A percentile compares a stretch with the other conserved stretches of the same genome.
Conservation (phyloP, 2,329 filamentous ascomycete species). For the Aspergillus brasiliensis region DNA sequence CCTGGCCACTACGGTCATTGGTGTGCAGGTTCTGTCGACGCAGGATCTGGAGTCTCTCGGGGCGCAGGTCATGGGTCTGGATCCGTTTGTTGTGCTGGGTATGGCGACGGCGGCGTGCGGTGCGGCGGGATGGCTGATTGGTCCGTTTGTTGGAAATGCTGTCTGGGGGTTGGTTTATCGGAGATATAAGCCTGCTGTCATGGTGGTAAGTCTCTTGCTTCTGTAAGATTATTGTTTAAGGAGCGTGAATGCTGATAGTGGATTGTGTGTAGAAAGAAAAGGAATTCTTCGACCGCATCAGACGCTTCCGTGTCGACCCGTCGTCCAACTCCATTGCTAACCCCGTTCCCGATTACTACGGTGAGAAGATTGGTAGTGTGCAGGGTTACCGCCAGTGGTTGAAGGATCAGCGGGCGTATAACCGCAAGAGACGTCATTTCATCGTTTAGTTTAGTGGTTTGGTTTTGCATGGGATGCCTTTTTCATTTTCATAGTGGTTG, state of each 20-base stretch:
- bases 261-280: conserved; percentile 71
- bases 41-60: conserved; percentile 67
- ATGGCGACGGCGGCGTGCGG: conserved; percentile 75
- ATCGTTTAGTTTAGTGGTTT: conserved; percentile 29
- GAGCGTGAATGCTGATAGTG: conserved; percentile 7
- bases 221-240: too few species aligned
- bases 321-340: conserved; percentile 85
- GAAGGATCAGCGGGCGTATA: conserved; percentile 96
- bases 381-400: conserved; percentile 91
- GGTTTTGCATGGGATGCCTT: background rate
- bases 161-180: conserved; percentile 78
- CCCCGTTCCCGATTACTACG: conserved; percentile 96
- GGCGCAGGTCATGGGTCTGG: conserved; percentile 75
- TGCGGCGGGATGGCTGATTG: conserved; percentile 83
- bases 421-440: conserved; percentile 71
- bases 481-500: background rate
- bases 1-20: conserved; percentile 58
- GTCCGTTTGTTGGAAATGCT: conserved; percentile 77
- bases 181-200: conserved; percentile 71
- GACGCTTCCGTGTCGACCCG: conserved; percentile 89
- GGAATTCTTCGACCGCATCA: conserved; percentile 89
- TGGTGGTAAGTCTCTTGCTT: conserved; percentile 54
- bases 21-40: conserved; percentile 61
- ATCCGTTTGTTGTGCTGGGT: conserved; percentile 84
- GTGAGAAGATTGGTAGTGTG: conserved; percentile 95